Percentiles rank a stretch among this genome's conserved stretches.
These are phyloP conservation scores for Melocanna baccifera DNA, from an alignment of 176 grass and related monocot genomes.

Conservation along the genomic window DNA sequence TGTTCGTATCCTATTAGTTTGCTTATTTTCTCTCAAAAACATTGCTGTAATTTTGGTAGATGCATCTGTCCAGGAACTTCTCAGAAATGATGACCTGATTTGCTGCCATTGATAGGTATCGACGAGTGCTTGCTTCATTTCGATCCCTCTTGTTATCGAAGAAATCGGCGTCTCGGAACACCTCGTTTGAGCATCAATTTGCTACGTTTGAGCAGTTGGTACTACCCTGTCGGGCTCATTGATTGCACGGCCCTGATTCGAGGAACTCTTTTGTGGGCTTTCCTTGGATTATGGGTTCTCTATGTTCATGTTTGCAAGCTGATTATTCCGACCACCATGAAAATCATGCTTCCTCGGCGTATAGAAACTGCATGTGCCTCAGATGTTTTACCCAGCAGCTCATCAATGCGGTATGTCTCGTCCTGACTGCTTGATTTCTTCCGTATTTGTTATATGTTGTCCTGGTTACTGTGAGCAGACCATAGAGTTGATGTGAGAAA, in stretches of 20 bases:
- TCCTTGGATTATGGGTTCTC: slow-evolving; percentile 63
- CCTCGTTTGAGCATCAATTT: background rate
- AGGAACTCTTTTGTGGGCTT: slow-evolving; percentile 18
- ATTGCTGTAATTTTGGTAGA: background rate
- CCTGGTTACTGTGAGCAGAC: background rate
- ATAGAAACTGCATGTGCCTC: slow-evolving; percentile 69
- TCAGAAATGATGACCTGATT: background rate
- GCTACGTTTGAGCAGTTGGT: background rate
- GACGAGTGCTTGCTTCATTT: background rate
- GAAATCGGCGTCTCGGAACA: background rate
- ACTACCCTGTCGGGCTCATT: background rate
- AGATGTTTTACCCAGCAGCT: slow-evolving; percentile 80
- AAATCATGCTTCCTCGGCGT: slow-evolving; percentile 35
- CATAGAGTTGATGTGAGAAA: background rate
- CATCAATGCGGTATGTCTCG: slow-evolving; percentile 55
- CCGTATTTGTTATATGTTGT: background rate
- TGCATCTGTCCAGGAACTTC: background rate
- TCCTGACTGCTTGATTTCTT: background rate
- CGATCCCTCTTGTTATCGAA: background rate
- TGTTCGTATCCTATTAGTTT: background rate
- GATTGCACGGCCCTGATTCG: background rate
- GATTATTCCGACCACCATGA: slow-evolving; percentile 59
- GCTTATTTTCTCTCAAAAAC: background rate
- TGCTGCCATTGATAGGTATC: slow-evolving; percentile 19
- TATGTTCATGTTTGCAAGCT: slow-evolving; percentile 72